These are phyloP conservation scores for Puccinellia tenuiflora DNA, from an alignment of 176 grass and related monocot genomes.

Conservation along the genomic window DNA sequence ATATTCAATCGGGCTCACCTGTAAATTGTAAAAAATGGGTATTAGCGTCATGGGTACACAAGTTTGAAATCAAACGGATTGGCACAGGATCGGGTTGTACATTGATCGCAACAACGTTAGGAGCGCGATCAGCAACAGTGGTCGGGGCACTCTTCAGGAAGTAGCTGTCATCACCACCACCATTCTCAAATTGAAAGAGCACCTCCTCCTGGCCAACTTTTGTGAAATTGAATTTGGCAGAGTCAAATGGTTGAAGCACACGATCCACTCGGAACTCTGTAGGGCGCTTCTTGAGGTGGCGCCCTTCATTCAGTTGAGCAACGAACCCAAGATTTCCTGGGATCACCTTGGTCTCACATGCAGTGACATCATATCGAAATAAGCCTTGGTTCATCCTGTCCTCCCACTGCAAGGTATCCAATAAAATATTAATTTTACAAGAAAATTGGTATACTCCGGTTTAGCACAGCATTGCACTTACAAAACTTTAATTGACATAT, in stretches of 20 bases:
- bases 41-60: conserved; percentile 16
- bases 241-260: conserved; percentile 77
- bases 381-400: conserved; percentile 72
- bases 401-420: conserved; percentile 61
- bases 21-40: conserved; percentile 4
- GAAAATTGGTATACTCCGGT: neutral
- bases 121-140: conserved; percentile 21
- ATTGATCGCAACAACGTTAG: conserved; percentile 63
- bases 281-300: conserved; percentile 96
- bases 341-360: conserved; percentile 93
- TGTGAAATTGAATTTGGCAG: conserved; percentile 89
- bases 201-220: conserved; percentile 82
- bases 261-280: conserved; percentile 87
- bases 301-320: conserved; percentile 94
- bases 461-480: neutral
- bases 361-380: conserved; percentile 94
- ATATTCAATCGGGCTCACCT: conserved; percentile 97
- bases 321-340: conserved; percentile 81
- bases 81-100: conserved; percentile 27
- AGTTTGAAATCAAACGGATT: conserved; percentile 5
- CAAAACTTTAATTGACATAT: neutral
- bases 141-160: conserved; percentile 28
- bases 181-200: conserved; percentile 62
- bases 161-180: conserved; percentile 27
- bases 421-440: neutral